phyloP scores from a whole-genome alignment of 306 rosid genomes.

The Ammopiptanthus mongolicus region DNA sequence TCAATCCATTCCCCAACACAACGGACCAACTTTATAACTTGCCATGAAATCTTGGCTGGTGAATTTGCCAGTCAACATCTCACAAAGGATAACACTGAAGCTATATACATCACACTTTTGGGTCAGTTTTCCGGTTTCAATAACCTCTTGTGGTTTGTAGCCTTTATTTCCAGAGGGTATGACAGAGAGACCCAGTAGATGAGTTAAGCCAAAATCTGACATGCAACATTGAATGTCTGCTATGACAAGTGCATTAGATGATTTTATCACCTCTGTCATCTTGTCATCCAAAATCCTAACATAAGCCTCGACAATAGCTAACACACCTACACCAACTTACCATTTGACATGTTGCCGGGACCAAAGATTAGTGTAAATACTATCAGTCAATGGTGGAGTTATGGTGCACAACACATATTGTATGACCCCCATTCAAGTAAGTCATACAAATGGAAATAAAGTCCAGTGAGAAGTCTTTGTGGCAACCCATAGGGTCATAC shows the following conservation, averaged over 20 bases:
- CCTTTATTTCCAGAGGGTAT: constrained; percentile 42
- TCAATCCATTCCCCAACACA: constrained; percentile 92
- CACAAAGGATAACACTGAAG: constrained; percentile 80
- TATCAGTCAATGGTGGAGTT: no score
- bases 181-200: constrained; percentile 31
- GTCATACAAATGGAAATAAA: no score
- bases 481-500: no score
- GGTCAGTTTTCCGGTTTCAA: constrained; percentile 49
- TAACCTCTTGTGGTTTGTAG: constrained; percentile 68
- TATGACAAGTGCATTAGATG: constrained; percentile 72
- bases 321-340: no score
- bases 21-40: constrained; percentile 85
- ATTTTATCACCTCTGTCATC: no score
- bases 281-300: no score
- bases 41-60: constrained; percentile 66
- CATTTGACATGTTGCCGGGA: no score
- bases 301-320: no score
- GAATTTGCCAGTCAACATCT: constrained; percentile 80
- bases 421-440: no score
- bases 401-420: no score
- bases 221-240: constrained; percentile 58
- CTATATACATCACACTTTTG: constrained; percentile 75
- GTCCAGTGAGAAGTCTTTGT: no score
- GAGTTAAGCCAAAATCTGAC: constrained; percentile 71
- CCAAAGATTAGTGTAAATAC: no score